Percentiles rank a stretch among this genome's conserved stretches.
Conservation (phyloP, 257 asterid genomes). For the Gentiana straminea region DNA sequence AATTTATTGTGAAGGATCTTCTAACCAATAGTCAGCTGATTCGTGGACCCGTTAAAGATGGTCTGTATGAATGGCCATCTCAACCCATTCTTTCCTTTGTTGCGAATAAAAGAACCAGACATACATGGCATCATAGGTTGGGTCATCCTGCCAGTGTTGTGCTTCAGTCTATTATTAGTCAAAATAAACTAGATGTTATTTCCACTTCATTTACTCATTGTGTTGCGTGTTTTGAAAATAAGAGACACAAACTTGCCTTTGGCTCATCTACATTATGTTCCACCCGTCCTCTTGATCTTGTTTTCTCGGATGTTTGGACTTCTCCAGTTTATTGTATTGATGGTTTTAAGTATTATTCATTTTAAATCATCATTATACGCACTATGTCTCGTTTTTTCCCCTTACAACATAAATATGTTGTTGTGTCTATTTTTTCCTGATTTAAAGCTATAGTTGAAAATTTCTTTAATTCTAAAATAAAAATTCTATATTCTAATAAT, state of each 20-base stretch:
- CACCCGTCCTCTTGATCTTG: conserved; percentile 2
- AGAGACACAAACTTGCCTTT: not conserved
- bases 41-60: not conserved
- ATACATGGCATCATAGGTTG: not conserved
- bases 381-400: not conserved
- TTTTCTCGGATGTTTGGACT: no score
- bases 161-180: not conserved
- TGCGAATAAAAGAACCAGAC: not conserved
- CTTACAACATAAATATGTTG: not conserved
- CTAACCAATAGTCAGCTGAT: not conserved
- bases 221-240: not conserved
- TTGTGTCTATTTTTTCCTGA: not conserved
- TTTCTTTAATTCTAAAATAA: not conserved
- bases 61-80: not conserved
- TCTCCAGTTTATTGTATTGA: not conserved
- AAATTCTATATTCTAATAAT: not conserved
- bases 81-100: not conserved
- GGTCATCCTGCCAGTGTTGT: conserved; percentile 1
- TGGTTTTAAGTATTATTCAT: conserved; percentile 4
- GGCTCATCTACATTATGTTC: no score
- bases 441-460: not conserved
- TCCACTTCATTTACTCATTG: no score
- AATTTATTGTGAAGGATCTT: not conserved
- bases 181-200: no score
- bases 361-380: not conserved